Conservation (phyloP, 768 basidiomycete species). For the Suillus decipiens region DNA sequence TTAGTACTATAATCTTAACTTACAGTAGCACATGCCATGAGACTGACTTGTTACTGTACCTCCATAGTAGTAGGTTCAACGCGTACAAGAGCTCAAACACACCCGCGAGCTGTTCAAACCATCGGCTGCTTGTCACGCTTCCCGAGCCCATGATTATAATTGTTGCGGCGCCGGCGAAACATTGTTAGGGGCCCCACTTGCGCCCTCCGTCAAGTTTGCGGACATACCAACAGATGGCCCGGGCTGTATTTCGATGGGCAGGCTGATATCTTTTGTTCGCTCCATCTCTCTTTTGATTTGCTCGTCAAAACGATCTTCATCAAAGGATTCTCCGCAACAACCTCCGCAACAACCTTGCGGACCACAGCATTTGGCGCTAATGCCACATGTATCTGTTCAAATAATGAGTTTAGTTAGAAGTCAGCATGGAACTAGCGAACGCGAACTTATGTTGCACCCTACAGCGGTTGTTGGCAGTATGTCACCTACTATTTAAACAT, state of each 20-base stretch:
- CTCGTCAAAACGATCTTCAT: conserved; percentile 33
- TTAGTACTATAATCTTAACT: background rate
- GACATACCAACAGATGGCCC: conserved; percentile 5
- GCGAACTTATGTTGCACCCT: conserved; percentile 27
- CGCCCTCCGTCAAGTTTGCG: background rate
- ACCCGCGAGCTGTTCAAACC: background rate
- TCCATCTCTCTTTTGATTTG: conserved; percentile 27
- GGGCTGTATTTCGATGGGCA: conserved; percentile 26
- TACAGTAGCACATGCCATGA: background rate
- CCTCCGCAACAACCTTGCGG: conserved; percentile 29
- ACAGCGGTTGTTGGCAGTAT: conserved; percentile 17
- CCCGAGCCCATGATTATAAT: background rate
- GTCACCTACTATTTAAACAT: conserved; percentile 22
- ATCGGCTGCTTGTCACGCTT: background rate
- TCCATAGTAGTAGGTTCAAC: background rate
- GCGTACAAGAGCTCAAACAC: background rate
- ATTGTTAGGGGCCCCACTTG: background rate
- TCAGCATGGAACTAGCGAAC: background rate
- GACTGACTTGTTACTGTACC: background rate
- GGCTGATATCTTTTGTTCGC: conserved; percentile 15
- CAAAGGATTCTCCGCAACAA: conserved; percentile 30
- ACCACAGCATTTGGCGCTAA: conserved; percentile 26
- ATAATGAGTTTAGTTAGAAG: background rate
- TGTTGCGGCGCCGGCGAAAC: background rate
- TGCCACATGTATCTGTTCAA: conserved; percentile 25